Evolutionary conservation across 1,139 yeast genomes (phyloP), one percentile per base, ranked within the genome.

Genomic region (Geotrichum bryndzae): DNA sequence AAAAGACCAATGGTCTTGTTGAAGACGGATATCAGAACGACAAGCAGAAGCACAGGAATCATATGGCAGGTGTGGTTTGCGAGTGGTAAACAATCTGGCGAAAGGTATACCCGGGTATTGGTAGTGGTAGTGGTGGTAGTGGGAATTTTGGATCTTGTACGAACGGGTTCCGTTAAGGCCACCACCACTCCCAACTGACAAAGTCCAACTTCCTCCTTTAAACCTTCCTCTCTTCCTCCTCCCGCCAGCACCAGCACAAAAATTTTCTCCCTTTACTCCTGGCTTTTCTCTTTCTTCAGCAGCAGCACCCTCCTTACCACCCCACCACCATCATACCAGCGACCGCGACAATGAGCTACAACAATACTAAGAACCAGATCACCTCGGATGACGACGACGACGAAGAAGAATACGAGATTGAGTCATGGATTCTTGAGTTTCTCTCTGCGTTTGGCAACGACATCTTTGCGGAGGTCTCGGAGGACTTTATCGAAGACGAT

Each of bases 401-500:
- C 22, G 55, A 45, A 25, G 59, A 52, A 50, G 57, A 56, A n/a
- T 48, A 18, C 27, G 61, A 56, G 13, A 41, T 58, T 27, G 62
- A 87, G 67, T 87, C 95, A 54, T 94, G 99, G 99, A 88, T 94
- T 68, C 84, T 89, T 66, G 90, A 88, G 69, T 92, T 87, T 75
- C 91, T 97, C 73, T 84, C 90, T 54, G 80, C 87, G 67, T 90
- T 88, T 70, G 97, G 96, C 29, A 96, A 91, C 72, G 97, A 94
- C 71, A 92, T 87, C 74, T 91, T 91, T 74, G 96, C 94, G 50
- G 96, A 94, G 65, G 97, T 94, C 23, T 82, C 92, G 1, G 94
- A 90, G 63, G 97, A 91, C 60, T 94, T 91, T 73, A 90, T 94
- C 66, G 97, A 92, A 70, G 99, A 94, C 74, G 98, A 94, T 70